Percentiles rank a stretch among this genome's conserved stretches.
Evolutionary conservation across 805 yeast genomes (phyloP).

Genomic region (Wickerhamiella kurtzmanii): DNA sequence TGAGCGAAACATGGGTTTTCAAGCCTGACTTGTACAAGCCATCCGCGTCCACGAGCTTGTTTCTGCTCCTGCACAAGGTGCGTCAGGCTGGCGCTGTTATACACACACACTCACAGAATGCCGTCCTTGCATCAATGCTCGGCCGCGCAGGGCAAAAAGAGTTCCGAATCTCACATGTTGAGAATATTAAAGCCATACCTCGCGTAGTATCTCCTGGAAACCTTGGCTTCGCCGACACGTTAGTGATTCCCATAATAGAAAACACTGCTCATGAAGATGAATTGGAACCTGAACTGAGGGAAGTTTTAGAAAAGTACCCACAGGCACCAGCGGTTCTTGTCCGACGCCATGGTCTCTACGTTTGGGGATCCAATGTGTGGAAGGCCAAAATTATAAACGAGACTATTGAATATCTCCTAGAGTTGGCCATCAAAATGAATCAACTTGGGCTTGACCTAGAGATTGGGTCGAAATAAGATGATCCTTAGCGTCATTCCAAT

Average conservation of each 20-base stretch:
- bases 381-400: conserved; percentile 89
- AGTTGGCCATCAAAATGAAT: conserved; percentile 72
- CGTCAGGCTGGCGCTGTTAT: conserved; percentile 83
- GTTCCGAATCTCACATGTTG: conserved; percentile 67
- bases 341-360: conserved; percentile 85
- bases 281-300: conserved; percentile 44
- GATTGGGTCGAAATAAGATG: neutral
- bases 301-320: conserved; percentile 59
- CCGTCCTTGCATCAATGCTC: conserved; percentile 66
- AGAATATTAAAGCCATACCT: conserved; percentile 89
- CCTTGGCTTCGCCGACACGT: conserved; percentile 55
- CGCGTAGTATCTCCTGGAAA: conserved; percentile 52
- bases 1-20: conserved; percentile 38
- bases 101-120: conserved; percentile 85
- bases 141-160: conserved; percentile 38
- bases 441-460: conserved; percentile 38
- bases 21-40: conserved; percentile 63
- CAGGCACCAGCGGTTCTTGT: conserved; percentile 75
- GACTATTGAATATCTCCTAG: conserved; percentile 80
- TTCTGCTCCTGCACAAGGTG: conserved; percentile 53
- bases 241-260: conserved; percentile 80
- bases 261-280: conserved; percentile 85
- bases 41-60: conserved; percentile 88
- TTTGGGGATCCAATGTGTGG: conserved; percentile 91
- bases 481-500: too few species aligned